Percentiles rank a stretch among this genome's conserved stretches.
Evolutionary conservation across 202 grass and related monocot species (phyloP).

Genomic region (Panicum virgatum): DNA sequence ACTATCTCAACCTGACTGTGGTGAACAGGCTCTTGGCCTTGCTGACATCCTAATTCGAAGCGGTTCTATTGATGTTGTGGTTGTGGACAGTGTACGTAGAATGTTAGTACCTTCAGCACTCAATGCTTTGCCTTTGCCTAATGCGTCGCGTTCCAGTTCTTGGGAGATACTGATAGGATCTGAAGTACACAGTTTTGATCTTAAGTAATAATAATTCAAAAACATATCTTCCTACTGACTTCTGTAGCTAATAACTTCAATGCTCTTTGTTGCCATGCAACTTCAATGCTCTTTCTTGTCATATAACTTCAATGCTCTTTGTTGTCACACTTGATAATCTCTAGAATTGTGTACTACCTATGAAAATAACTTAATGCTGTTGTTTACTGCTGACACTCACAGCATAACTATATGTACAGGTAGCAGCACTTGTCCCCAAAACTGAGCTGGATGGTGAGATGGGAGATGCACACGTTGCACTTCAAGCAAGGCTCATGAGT

Average conservation of each 20-base stretch:
- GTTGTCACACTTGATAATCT: neutral
- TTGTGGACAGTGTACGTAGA: constrained; percentile 1
- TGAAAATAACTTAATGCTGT: neutral
- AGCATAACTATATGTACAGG: neutral
- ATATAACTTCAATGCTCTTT: neutral
- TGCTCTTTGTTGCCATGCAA: neutral
- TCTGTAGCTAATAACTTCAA: neutral
- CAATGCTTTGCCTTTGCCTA: neutral
- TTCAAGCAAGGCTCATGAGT: neutral
- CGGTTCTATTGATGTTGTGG: neutral
- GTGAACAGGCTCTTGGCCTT: neutral
- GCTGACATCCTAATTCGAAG: neutral
- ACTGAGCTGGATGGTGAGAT: constrained; percentile 3
- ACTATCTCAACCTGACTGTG: constrained; percentile 2
- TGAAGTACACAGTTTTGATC: neutral
- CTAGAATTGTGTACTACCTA: neutral
- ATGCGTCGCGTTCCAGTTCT: neutral
- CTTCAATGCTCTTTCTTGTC: neutral
- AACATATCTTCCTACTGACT: neutral
- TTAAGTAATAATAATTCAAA: neutral
- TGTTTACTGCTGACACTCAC: neutral
- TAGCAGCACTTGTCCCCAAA: constrained; percentile 1
- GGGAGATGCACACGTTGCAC: neutral
- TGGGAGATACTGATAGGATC: neutral
- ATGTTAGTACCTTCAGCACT: neutral